Evolutionary conservation across 2,329 filamentous ascomycete genomes (phyloP).

Genomic region (Scytalidium sp.): DNA sequence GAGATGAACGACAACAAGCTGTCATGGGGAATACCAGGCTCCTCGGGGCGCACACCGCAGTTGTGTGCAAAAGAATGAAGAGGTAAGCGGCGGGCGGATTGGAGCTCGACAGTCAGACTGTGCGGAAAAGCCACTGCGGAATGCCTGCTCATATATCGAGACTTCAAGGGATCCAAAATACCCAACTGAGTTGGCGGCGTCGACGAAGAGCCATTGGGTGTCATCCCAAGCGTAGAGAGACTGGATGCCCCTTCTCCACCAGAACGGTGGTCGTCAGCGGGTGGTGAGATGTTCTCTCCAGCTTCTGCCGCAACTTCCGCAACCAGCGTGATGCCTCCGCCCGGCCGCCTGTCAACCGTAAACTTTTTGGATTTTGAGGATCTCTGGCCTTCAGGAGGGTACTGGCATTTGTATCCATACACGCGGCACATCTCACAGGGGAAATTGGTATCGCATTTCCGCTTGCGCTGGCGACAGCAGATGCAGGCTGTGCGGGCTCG

Average conservation of each 20-base stretch:
- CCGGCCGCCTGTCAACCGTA: not conserved
- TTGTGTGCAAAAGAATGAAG: constrained; percentile 30
- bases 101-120: constrained; percentile 22
- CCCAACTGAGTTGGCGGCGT: constrained; percentile 6
- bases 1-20: constrained; percentile 17
- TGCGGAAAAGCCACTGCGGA: constrained; percentile 25
- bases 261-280: not conserved
- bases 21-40: constrained; percentile 14
- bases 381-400: not conserved
- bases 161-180: constrained; percentile 22
- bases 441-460: constrained; percentile 5
- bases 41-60: constrained; percentile 23
- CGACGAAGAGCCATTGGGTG: not conserved
- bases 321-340: not conserved
- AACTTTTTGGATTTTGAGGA: too few relatives aligned
- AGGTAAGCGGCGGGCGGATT: constrained; percentile 23
- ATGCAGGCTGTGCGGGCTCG: not conserved
- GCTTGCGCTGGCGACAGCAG: constrained; percentile 8
- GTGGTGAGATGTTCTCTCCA: not conserved
- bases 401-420: constrained; percentile 5
- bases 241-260: not conserved
- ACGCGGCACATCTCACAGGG: constrained; percentile 2
- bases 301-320: not conserved
- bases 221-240: not conserved
- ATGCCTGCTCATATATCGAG: constrained; percentile 21